Evolutionary conservation across 148 eudicot genomes (phyloP).

Genomic region (Rhododendron simsii): DNA sequence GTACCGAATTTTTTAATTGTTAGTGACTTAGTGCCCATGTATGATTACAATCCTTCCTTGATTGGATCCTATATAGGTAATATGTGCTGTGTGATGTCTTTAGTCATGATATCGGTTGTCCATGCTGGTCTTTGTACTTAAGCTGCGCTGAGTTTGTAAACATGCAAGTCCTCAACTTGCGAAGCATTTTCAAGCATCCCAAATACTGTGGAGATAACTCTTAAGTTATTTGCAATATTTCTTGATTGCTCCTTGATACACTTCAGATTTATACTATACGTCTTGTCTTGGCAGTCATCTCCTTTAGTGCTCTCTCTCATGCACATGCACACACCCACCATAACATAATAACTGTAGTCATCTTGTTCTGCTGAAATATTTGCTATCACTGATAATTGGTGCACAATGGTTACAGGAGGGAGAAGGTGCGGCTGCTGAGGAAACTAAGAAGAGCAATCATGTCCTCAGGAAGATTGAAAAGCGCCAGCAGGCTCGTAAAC

Average conservation of each 20-base stretch:
- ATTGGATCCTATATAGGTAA: not conserved
- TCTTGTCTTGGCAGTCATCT: not conserved
- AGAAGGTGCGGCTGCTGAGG: conserved; percentile 14
- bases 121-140: not conserved
- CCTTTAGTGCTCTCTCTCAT: not conserved
- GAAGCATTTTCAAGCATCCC: not conserved
- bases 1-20: not conserved
- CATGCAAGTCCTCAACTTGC: not conserved
- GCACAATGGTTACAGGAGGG: conserved; percentile 18
- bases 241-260: not conserved
- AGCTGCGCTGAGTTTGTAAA: not conserved
- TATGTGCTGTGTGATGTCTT: not conserved
- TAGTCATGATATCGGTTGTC: not conserved
- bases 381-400: not conserved
- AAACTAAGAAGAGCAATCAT: conserved; percentile 20
- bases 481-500: conserved; percentile 12
- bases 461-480: conserved; percentile 15
- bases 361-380: not conserved
- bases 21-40: not conserved
- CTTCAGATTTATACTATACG: not conserved
- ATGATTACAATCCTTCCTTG: not conserved
- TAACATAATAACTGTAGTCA: not conserved
- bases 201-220: not conserved
- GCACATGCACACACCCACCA: not conserved
- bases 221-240: not conserved